These are phyloP conservation scores for Magnolia sinica DNA, from an alignment of 164 flowering plant genomes.

Conservation along the genomic window DNA sequence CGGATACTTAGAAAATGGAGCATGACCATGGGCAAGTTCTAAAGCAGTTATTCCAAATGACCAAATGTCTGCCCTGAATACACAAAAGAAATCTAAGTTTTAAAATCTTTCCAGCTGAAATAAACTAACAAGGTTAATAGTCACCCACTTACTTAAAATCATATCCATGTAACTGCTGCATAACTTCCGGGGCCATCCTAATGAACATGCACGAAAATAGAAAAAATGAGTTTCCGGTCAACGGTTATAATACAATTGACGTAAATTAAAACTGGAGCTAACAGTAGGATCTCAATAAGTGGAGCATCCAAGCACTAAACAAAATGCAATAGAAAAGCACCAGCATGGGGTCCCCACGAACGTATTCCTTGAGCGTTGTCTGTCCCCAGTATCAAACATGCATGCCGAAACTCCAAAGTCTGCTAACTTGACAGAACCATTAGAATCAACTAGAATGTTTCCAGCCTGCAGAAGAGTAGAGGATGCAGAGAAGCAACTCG, in stretches of 20 bases:
- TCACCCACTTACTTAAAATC: conserved; percentile 77
- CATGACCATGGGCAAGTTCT: conserved; percentile 99
- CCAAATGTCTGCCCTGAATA: conserved; percentile 96
- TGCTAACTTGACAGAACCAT: conserved; percentile 80
- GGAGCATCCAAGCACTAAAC: neutral
- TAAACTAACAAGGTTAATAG: neutral
- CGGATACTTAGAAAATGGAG: conserved; percentile 98
- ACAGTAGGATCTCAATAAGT: neutral
- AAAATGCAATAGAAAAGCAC: conserved; percentile 26
- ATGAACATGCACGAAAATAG: conserved; percentile 5
- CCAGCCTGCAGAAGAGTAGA: conserved; percentile 66
- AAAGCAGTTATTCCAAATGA: conserved; percentile 97
- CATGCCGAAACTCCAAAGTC: conserved; percentile 98
- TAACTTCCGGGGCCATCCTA: conserved; percentile 99
- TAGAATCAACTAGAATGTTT: conserved; percentile 73
- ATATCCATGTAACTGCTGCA: conserved; percentile 96
- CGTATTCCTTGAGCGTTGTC: conserved; percentile 89
- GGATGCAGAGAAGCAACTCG: neutral
- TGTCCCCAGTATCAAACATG: conserved; percentile 94
- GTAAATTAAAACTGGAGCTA: neutral
- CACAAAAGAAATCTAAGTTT: conserved; percentile 14
- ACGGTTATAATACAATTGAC: neutral
- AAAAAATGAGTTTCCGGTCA: neutral
- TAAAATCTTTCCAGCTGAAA: neutral
- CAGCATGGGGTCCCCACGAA: conserved; percentile 99